Conservation (phyloP, 2,329 filamentous ascomycete species). For the Microascus cirrosus region DNA sequence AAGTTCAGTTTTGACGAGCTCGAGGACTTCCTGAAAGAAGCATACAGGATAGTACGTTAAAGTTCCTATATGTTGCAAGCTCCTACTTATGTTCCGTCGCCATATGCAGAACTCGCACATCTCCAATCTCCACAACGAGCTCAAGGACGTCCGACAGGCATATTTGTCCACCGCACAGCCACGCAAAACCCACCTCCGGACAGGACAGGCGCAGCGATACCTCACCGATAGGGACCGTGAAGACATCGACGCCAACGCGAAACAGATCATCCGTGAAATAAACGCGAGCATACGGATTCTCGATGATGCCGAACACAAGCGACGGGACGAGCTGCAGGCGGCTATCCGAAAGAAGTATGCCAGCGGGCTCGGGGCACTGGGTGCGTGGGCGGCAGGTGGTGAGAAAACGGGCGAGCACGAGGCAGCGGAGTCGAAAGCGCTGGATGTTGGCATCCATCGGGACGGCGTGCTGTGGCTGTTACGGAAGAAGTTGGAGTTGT, state of each 20-base stretch:
- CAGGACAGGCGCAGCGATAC: constrained; percentile 25
- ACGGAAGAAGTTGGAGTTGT: constrained; percentile 62
- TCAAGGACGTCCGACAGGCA: constrained; percentile 73
- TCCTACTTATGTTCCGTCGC: neutral
- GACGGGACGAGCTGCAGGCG: constrained; percentile 62
- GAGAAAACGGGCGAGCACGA: constrained; percentile 53
- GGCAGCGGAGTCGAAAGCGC: constrained; percentile 58
- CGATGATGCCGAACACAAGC: constrained; percentile 70
- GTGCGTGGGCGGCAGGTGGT: constrained; percentile 52
- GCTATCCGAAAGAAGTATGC: constrained; percentile 62
- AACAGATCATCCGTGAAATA: constrained; percentile 73
- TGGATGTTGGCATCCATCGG: constrained; percentile 57
- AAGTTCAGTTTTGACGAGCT: constrained; percentile 41
- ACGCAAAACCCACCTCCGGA: constrained; percentile 40
- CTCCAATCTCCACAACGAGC: constrained; percentile 64
- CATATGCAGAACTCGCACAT: constrained; percentile 68
- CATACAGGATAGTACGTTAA: constrained; percentile 70
- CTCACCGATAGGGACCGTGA: constrained; percentile 62
- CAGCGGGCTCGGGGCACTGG: constrained; percentile 50
- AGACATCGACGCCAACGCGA: constrained; percentile 77
- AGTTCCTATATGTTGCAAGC: neutral
- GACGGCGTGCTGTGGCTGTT: constrained; percentile 81
- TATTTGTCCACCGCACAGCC: constrained; percentile 77
- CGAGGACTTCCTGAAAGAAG: constrained; percentile 87
- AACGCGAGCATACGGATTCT: constrained; percentile 71